Percentiles rank a stretch among this genome's conserved stretches.
phyloP scores from a whole-genome alignment of 805 yeast species.

The Aciculoconidium aculeatum region DNA sequence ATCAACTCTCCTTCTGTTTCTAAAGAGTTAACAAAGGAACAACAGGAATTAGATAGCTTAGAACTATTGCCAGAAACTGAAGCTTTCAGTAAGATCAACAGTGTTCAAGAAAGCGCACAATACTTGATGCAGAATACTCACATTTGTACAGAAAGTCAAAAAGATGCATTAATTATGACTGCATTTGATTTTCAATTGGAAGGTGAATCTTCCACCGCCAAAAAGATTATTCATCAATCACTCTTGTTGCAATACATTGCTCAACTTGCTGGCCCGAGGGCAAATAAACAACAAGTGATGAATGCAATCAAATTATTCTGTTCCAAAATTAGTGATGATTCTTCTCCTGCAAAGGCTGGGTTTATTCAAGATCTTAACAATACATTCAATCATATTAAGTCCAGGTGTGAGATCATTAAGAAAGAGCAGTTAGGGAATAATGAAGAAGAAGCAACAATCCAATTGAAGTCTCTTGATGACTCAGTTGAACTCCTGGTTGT shows the following conservation, averaged over 20 bases:
- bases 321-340: slow-evolving; percentile 47
- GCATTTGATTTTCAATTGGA: slow-evolving; percentile 80
- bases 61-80: slow-evolving; percentile 58
- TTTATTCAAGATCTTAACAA: slow-evolving; percentile 67
- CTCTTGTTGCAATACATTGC: slow-evolving; percentile 69
- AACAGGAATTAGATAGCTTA: slow-evolving; percentile 42
- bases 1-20: slow-evolving; percentile 19
- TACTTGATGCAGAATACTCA: slow-evolving; percentile 54
- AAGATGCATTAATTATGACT: slow-evolving; percentile 87
- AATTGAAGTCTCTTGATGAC: slow-evolving; percentile 83
- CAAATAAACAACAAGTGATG: slow-evolving; percentile 24
- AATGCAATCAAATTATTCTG: slow-evolving; percentile 61
- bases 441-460: slow-evolving; percentile 73
- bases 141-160: slow-evolving; percentile 76
- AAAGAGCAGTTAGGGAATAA: slow-evolving; percentile 37
- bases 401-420: slow-evolving; percentile 64
- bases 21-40: slow-evolving; percentile 10
- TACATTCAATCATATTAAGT: slow-evolving; percentile 69
- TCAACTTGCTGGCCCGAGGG: slow-evolving; percentile 33
- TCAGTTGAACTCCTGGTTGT: slow-evolving; percentile 65
- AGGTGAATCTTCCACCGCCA: slow-evolving; percentile 49
- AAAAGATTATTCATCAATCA: slow-evolving; percentile 72
- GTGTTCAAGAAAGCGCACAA: slow-evolving; percentile 42
- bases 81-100: slow-evolving; percentile 54
- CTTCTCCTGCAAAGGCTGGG: slow-evolving; percentile 60